Evolutionary conservation across 108 stramenopile species (phyloP), one percentile per base, ranked within the genome.

Genomic region (Nitzschia sp.): DNA sequence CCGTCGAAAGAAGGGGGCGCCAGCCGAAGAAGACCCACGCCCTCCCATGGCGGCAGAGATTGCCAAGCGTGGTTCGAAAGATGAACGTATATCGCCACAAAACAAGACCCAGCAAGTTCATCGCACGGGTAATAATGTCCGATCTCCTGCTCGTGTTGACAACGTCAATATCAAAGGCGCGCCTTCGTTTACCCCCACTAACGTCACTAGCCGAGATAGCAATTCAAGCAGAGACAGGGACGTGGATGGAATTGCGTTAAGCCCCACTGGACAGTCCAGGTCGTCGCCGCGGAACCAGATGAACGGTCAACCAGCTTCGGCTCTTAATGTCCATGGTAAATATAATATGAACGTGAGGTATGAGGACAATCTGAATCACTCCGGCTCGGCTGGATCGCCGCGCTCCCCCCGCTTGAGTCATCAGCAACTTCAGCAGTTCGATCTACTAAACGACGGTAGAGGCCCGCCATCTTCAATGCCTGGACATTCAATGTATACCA

Each of bases 401-500:
- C 42, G n/a, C 26, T 55, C 67, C 1, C n/a, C 35, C 18, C 58
- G 45, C 21, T 47, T 70, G 11, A 59, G 58, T 31, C 51, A 42
- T 1, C 66, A 67, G 19, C 51, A 67, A 1, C 21, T 67, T 32
- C 66, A 67, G 26, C 66, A 67, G 35, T 32, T 67, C 25, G 54
- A 67, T 18, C 46, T 26, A 4, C 51, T 21, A 25, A 32, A 65
- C 3, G 15, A 15, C n/a, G 49, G 49, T 51, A 6, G 33, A 23
- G 35, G 48, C 21, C 66, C 35, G 13, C 51, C 47, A 4, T 51
- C 30, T 31, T 17, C 54, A 23, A 17, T 3, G 25, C 21, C 3
- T 18, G 13, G 25, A 8, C 64, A 68, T 36, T 46, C 59, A 1
- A 53, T 70, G 54, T 77, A 63, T 33, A 25, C 53, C 48, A 77